phyloP scores from a whole-genome alignment of 2,329 filamentous ascomycete genomes.

The Beauveria asiatica region DNA sequence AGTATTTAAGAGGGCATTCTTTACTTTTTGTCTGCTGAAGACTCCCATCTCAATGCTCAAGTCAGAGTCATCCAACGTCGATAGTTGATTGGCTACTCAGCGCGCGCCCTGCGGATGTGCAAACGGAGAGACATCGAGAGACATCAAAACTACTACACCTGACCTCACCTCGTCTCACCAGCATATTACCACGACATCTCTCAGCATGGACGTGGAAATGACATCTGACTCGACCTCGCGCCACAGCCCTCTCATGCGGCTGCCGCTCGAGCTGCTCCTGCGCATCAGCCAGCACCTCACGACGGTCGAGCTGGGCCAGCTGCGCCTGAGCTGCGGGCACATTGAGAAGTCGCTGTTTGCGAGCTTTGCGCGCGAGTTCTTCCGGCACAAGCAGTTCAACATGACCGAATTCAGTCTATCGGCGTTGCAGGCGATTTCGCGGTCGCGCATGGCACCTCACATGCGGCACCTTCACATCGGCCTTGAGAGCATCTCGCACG shows the following conservation, averaged over 20 bases:
- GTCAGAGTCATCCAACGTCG: too few relatives aligned
- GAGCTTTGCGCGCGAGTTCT: slow-evolving; percentile 53
- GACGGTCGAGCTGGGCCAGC: slow-evolving; percentile 44
- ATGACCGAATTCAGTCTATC: slow-evolving; percentile 47
- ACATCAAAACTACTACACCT: neutral
- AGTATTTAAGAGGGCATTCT: neutral
- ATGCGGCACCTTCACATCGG: slow-evolving; percentile 29
- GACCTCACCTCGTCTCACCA: neutral
- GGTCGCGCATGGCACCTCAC: slow-evolving; percentile 30
- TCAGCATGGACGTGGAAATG: neutral
- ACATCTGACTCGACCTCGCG: neutral
- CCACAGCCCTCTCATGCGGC: slow-evolving; percentile 17
- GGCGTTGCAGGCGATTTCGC: slow-evolving; percentile 44
- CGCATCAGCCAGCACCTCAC: slow-evolving; percentile 44
- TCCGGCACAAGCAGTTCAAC: slow-evolving; percentile 59
- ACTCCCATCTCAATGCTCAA: too few relatives aligned
- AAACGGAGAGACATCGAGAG: neutral
- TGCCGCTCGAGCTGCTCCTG: slow-evolving; percentile 52
- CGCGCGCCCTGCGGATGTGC: neutral
- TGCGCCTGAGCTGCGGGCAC: slow-evolving; percentile 47
- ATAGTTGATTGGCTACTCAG: neutral
- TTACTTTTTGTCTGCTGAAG: too few relatives aligned
- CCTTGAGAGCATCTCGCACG: slow-evolving; percentile 2
- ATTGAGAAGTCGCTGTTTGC: slow-evolving; percentile 46
- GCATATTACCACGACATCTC: neutral